Percentiles rank a stretch among this genome's conserved stretches.
Evolutionary conservation across 306 rosid genomes (phyloP).

Genomic region (Astragalus membranaceus): DNA sequence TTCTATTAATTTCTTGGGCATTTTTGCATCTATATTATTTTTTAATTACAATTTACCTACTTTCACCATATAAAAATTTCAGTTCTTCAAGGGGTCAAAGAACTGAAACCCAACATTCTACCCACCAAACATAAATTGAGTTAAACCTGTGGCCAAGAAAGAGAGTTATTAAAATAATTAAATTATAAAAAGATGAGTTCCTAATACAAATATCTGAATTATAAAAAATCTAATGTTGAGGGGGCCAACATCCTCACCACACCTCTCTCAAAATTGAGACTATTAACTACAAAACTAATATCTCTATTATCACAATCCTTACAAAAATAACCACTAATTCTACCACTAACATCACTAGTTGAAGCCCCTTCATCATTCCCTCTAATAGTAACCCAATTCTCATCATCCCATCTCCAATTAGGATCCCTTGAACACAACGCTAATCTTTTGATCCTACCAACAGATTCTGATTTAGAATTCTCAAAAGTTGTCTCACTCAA

Average conservation of each 20-base stretch:
- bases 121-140: conserved; percentile 26
- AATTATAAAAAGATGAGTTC: neutral
- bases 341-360: conserved; percentile 21
- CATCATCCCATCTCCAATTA: conserved; percentile 41
- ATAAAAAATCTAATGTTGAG: conserved; percentile 36
- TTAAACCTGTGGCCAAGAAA: conserved; percentile 17
- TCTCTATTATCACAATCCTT: conserved; percentile 23
- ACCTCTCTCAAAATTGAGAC: conserved; percentile 39
- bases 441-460: conserved; percentile 53
- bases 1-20: neutral
- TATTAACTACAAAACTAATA: conserved; percentile 17
- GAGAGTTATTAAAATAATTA: neutral
- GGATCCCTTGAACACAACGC: conserved; percentile 46
- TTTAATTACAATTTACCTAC: neutral
- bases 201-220: neutral
- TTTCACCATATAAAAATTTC: neutral
- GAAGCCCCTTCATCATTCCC: conserved; percentile 21
- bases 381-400: conserved; percentile 56
- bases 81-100: neutral
- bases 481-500: conserved; percentile 13
- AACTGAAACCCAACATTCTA: conserved; percentile 15
- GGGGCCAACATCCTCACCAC: conserved; percentile 21
- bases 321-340: conserved; percentile 21
- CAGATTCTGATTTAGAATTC: conserved; percentile 5
- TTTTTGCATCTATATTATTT: neutral